These are phyloP conservation scores for Gracilaria gracilis DNA, from an alignment of 23 red algal genomes.

Conservation along the genomic window DNA sequence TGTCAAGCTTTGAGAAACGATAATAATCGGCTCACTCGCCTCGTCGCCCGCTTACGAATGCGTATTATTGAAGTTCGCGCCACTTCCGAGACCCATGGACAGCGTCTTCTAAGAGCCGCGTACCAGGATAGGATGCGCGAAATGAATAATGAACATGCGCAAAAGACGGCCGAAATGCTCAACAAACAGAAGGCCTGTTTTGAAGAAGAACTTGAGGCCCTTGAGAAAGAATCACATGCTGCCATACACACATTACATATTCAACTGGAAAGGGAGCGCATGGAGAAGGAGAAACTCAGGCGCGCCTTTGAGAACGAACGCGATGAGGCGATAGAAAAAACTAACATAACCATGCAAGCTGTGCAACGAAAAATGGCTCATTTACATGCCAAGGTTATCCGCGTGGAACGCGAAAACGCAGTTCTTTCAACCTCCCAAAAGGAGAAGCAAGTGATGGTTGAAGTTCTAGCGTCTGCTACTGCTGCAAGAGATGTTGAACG, in stretches of 20 bases:
- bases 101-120: constrained; percentile 47
- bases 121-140: constrained; percentile 53
- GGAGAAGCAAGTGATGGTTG: constrained; percentile 67
- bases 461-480: constrained; percentile 45
- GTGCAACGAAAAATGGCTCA: constrained; percentile 71
- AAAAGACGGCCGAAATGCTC: constrained; percentile 47
- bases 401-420: constrained; percentile 67
- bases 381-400: constrained; percentile 45
- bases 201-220: constrained; percentile 61
- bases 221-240: constrained; percentile 52
- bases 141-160: constrained; percentile 47
- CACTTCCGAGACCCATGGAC: constrained; percentile 58
- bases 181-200: constrained; percentile 67
- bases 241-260: constrained; percentile 16
- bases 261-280: constrained; percentile 28
- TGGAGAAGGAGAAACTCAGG: not conserved
- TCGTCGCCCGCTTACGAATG: constrained; percentile 50
- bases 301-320: constrained; percentile 33
- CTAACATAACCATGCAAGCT: constrained; percentile 42
- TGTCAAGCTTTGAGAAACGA: constrained; percentile 20
- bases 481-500: constrained; percentile 57
- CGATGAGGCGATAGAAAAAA: constrained; percentile 47
- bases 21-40: constrained; percentile 35
- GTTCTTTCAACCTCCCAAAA: constrained; percentile 19
- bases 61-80: constrained; percentile 21